Percentiles rank a stretch among this genome's conserved stretches.
phyloP scores from a whole-genome alignment of 257 asterid genomes.

The Cynanchum wilfordii region DNA sequence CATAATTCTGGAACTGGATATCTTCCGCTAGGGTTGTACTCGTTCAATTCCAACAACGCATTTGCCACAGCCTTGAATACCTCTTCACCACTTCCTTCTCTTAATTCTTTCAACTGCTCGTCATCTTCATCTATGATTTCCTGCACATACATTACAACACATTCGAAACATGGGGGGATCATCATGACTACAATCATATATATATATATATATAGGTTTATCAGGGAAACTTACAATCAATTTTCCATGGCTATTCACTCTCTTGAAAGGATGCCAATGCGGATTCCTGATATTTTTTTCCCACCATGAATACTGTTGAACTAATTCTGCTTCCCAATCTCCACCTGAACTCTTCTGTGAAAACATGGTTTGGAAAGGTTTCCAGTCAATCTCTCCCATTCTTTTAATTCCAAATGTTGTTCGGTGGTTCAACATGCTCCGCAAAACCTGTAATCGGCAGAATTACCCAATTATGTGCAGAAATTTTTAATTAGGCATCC shows the following conservation, averaged over 20 bases:
- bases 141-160: not conserved
- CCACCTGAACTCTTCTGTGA: not conserved
- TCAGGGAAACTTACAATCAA: not conserved
- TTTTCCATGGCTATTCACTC: slow-evolving; percentile 1
- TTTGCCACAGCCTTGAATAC: slow-evolving; percentile 12
- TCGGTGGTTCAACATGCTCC: not conserved
- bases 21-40: slow-evolving; percentile 26
- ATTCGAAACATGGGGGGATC: not conserved
- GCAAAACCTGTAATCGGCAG: slow-evolving; percentile 2
- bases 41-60: slow-evolving; percentile 20
- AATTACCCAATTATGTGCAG: not conserved
- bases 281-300: slow-evolving; percentile 15
- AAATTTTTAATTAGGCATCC: not conserved
- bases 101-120: slow-evolving; percentile 15
- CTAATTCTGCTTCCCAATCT: slow-evolving; percentile 6
- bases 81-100: slow-evolving; percentile 4
- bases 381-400: slow-evolving; percentile 23
- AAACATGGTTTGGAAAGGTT: slow-evolving; percentile 11
- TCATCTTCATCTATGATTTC: slow-evolving; percentile 16
- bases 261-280: slow-evolving; percentile 22
- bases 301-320: slow-evolving; percentile 16
- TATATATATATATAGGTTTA: not conserved
- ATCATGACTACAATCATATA: not conserved
- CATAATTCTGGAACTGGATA: slow-evolving; percentile 21
- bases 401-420: slow-evolving; percentile 2